Percentiles rank a stretch among this genome's conserved stretches.
These are phyloP conservation scores for Talinum fruticosum DNA, from an alignment of 148 eudicot genomes.

Conservation along the genomic window DNA sequence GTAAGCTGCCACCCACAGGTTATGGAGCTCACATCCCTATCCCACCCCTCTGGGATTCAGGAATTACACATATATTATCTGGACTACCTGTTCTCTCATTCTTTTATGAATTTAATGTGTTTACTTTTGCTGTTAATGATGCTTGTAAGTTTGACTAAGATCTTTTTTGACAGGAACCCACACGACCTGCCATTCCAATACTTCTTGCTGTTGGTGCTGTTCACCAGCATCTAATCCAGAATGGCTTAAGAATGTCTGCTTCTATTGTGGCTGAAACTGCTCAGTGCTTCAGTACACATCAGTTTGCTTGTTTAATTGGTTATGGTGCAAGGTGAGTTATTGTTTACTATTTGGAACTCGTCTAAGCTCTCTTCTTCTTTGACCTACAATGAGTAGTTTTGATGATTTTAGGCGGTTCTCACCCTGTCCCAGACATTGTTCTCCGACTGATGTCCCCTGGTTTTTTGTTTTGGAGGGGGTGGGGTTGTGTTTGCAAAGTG, in stretches of 20 bases:
- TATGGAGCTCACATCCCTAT: neutral
- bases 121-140: neutral
- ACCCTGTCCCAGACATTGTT: too few relatives aligned
- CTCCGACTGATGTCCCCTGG: too few relatives aligned
- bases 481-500: neutral
- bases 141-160: neutral
- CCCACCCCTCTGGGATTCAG: neutral
- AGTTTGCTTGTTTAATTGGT: conserved; percentile 97
- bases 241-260: conserved; percentile 92
- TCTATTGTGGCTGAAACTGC: conserved; percentile 97
- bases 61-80: neutral
- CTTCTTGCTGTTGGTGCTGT: conserved; percentile 99
- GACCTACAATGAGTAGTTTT: too few relatives aligned
- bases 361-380: neutral
- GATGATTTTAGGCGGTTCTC: too few relatives aligned
- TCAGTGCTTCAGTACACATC: conserved; percentile 99
- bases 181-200: conserved; percentile 96
- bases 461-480: neutral
- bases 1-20: neutral
- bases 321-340: conserved; percentile 88
- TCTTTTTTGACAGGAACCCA: conserved; percentile 55
- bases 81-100: neutral
- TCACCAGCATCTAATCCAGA: conserved; percentile 96
- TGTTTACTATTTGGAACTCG: conserved; percentile 22
- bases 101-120: neutral